A percentile compares a stretch with the other conserved stretches of the same genome.
phyloP scores from a whole-genome alignment of 768 basidiomycete species.

The Gymnopilus junonius region DNA sequence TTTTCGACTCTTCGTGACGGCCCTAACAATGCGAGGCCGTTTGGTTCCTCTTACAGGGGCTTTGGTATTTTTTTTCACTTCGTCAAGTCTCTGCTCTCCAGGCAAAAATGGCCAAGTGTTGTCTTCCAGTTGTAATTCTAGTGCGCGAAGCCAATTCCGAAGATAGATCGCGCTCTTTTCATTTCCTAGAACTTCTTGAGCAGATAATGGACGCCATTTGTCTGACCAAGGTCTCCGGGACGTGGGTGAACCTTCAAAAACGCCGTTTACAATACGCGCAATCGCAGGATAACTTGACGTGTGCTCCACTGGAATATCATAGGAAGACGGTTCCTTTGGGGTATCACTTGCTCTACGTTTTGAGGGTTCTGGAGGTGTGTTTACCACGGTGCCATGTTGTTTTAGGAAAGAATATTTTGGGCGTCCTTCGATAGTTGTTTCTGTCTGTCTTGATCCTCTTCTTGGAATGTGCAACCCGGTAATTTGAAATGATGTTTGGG shows the following conservation, averaged over 20 bases:
- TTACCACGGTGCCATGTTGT: constrained; percentile 2
- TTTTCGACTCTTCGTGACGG: constrained; percentile 57
- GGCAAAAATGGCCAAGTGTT: constrained; percentile 8
- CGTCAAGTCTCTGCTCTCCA: constrained; percentile 1
- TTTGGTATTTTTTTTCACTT: constrained; percentile 30
- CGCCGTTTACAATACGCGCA: constrained; percentile 36
- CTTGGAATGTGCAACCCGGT: not conserved
- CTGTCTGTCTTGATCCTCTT: not conserved
- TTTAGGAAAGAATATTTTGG: constrained; percentile 14
- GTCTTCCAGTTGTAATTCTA: constrained; percentile 59
- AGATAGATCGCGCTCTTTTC: constrained; percentile 70
- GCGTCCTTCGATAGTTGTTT: not conserved
- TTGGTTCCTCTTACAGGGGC: constrained; percentile 47
- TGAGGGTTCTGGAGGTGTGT: constrained; percentile 3
- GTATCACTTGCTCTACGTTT: constrained; percentile 4
- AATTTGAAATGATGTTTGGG: constrained; percentile 40
- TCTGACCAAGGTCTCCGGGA: constrained; percentile 66
- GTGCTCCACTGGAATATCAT: constrained; percentile 34
- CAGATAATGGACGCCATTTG: constrained; percentile 75
- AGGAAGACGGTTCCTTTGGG: constrained; percentile 3
- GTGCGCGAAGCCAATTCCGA: constrained; percentile 78
- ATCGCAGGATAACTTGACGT: constrained; percentile 54
- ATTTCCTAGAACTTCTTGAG: constrained; percentile 81
- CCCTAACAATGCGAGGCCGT: constrained; percentile 62
- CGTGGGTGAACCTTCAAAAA: constrained; percentile 22